These are phyloP conservation scores for bread wheat (Triticum aestivum) DNA, from an alignment of 176 grass and related monocot species.

Conservation along the genomic window IWGSC_CS_RefSeq_v2.1 NC_057806.1:37504905-37505404, in stretches of 20 bases:
- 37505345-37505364: constrained; percentile 98
- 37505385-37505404: constrained; percentile 95
- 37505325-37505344: constrained; percentile 90
- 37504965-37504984: neutral
- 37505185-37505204: neutral
- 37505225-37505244: neutral
- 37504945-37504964: neutral
- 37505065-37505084: constrained; percentile 42
- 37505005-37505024: neutral
- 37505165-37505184: constrained; percentile 89
- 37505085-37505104: constrained; percentile 98
- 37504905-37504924: neutral
- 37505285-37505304: constrained; percentile 90
- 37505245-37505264: neutral
- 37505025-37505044: constrained; percentile 6
- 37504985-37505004: neutral
- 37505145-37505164: constrained; percentile 90
- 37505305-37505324: constrained; percentile 80
- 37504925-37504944: neutral
- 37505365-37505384: constrained; percentile 96
- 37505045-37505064: neutral
- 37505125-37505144: constrained; percentile 91
- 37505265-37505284: constrained; percentile 85
- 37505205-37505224: neutral
- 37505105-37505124: constrained; percentile 94